Base-by-base conservation (phyloP, 1,284 basidiomycete genomes). In the Agroathelia rolfsii region DNA sequence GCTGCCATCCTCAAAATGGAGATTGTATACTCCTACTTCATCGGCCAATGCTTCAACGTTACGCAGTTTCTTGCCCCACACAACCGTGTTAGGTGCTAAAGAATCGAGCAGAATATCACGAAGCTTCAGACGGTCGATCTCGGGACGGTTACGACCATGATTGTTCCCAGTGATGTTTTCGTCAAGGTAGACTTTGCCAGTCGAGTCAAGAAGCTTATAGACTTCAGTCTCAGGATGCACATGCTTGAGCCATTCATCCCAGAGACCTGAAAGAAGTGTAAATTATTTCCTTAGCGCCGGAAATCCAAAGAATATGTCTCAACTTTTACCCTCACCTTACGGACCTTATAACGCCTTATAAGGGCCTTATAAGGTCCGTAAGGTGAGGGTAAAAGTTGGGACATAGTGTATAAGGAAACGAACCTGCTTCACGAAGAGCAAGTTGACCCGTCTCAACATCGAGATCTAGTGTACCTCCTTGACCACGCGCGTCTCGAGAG, bases 381-480 rank as follows among this genome's bases (percentile, higher is more conserved):
- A n/a, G n/a, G n/a, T n/a, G n/a, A n/a, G n/a, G n/a, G n/a, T n/a
- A n/a, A n/a, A n/a, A n/a, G n/a, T n/a, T n/a, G n/a, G n/a, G n/a
- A n/a, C n/a, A n/a, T n/a, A n/a, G n/a, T n/a, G n/a, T n/a, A n/a
- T n/a, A n/a, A n/a, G n/a, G n/a, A n/a, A n/a, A n/a, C n/a, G n/a
- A n/a, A n/a, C n/a, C n/a, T 3, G 55, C 53, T 18, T 43, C 47
- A 7, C 43, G 37, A 12, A 60, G 37, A 3, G 54, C 58, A 10
- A 34, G 34, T 34, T 51, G 53, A 7, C 62, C 62, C 4, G 54
- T 54, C 19, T 51, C 48, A 3, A 40, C 34, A 39, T 64, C 59
- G 16, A 66, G 38, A 43, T 64, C 62, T 17, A 66, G 52, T 6
- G 53, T 47, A 7, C 63, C 62, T 12, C 61, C 61, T 35, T 61